Conservation (phyloP, 2,329 filamentous ascomycete species). For the Drechslera avenae region DNA sequence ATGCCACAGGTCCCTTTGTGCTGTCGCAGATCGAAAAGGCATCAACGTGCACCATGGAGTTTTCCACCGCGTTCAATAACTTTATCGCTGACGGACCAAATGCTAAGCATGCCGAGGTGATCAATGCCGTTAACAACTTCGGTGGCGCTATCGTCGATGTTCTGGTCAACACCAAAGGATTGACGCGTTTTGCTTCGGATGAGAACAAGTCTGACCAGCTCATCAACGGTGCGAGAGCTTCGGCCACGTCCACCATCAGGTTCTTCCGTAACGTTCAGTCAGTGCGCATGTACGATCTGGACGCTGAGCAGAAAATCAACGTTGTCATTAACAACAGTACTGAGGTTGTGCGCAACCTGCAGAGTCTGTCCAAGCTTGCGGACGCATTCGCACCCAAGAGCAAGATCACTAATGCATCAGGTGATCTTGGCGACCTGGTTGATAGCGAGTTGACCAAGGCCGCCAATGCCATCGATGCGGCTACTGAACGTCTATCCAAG, state of each 20-base stretch:
- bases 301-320: constrained; percentile 90
- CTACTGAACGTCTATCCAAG: constrained; percentile 85
- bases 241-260: constrained; percentile 84
- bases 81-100: constrained; percentile 97
- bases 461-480: constrained; percentile 92
- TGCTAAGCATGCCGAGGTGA: constrained; percentile 86
- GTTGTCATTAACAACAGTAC: constrained; percentile 97
- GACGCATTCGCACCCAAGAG: constrained; percentile 90
- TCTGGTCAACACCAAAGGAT: constrained; percentile 93
- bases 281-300: constrained; percentile 89
- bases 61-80: constrained; percentile 97
- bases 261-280: constrained; percentile 96
- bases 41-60: constrained; percentile 91
- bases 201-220: constrained; percentile 92
- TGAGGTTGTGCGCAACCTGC: constrained; percentile 91
- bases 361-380: constrained; percentile 90
- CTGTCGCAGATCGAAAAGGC: constrained; percentile 98
- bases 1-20: constrained; percentile 91
- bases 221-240: constrained; percentile 79
- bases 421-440: constrained; percentile 90
- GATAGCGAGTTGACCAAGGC: constrained; percentile 91
- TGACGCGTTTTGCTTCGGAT: constrained; percentile 89
- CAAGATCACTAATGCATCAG: constrained; percentile 76
- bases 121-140: constrained; percentile 89
- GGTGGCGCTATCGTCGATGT: constrained; percentile 90